Base-by-base conservation (phyloP, 495 filamentous ascomycete genomes). In the Articulospora tetracladia region DNA sequence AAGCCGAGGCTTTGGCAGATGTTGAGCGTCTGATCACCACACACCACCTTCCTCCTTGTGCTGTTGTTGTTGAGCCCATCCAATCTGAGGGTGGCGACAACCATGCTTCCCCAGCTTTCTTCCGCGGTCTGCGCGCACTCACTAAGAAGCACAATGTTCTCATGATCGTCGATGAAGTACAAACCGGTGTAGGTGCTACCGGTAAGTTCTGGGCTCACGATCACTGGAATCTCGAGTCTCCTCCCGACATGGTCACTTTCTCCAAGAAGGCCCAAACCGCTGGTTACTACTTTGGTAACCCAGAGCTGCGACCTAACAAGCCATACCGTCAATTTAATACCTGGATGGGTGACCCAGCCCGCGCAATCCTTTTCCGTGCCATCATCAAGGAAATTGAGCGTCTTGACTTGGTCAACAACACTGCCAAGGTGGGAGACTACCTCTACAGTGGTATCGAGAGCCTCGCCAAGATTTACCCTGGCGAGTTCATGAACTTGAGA, bases 291-390 rank as follows among this genome's bases (percentile, higher is more conserved):
- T 98, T 83, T 70, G 91, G 92, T 27, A 89, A 96, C 79, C 83
- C 84, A 19, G 83, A 87, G 49, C 81, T 98, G 59, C 82, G 93
- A n/a, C 94, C 94, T 51, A 97, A 97, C 79, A 93, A 93, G 82
- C 92, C 94, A n/a, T 98, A 97, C 82, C 86, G 94, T 53, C 94
- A 98, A 76, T 98, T 98, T 79, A 98, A 98, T 77, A 98, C 95
- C 59, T 98, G 94, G 94, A 97, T 98, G 93, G 94, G 94, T 71
- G 94, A 98, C 76, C 94, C 94, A 27, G 86, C 90, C 11, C 86
- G 91, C 51, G 92, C 91, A 10, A 77, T 98, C 60, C 82, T 98
- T 60, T 98, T 97, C 86, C 84, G 89, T 57, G 91, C 88, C 65
- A 97, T 98, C 74, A 85, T 96, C 69, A 73, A 90, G 41, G 93